Conservation (phyloP, 768 basidiomycete genomes). For the Boletus speciosus region DNA sequence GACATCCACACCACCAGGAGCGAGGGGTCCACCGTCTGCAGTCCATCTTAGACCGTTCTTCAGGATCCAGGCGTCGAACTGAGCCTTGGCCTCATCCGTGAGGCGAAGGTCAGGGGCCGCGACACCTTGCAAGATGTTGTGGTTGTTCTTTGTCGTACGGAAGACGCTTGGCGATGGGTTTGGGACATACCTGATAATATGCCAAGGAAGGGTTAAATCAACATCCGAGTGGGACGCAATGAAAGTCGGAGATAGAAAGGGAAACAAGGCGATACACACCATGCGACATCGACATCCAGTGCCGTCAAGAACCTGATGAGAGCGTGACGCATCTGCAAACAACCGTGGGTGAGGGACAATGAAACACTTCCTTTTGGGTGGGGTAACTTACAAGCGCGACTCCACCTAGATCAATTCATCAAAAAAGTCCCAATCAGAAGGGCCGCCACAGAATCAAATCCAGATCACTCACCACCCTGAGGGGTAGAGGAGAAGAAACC, state of each 20-base stretch:
- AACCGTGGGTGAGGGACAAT: constrained; percentile 15
- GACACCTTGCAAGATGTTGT: constrained; percentile 94
- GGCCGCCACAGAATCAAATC: constrained; percentile 1
- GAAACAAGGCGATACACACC: constrained; percentile 47
- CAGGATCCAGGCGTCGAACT: constrained; percentile 83
- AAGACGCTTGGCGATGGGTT: constrained; percentile 88
- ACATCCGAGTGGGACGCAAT: not conserved
- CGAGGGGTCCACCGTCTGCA: constrained; percentile 78
- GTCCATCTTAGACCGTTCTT: constrained; percentile 91
- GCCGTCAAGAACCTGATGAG: constrained; percentile 80
- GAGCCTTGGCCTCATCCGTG: constrained; percentile 71
- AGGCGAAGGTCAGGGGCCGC: constrained; percentile 75
- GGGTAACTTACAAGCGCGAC: constrained; percentile 75
- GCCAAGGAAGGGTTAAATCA: constrained; percentile 1
- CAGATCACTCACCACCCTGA: constrained; percentile 67
- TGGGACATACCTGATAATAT: constrained; percentile 70
- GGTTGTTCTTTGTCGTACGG: constrained; percentile 93
- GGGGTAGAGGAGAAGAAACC: constrained; percentile 95
- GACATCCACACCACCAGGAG: constrained; percentile 78
- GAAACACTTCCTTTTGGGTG: constrained; percentile 13
- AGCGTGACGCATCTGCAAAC: constrained; percentile 82
- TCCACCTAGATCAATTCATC: constrained; percentile 55
- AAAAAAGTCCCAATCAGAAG: constrained; percentile 22
- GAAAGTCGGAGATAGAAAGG: constrained; percentile 4
- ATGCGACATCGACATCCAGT: constrained; percentile 77